Percentiles rank a stretch among this genome's conserved stretches.
These are phyloP conservation scores for Candida anutae DNA, from an alignment of 1,139 yeast species.

Conservation along the genomic window DNA sequence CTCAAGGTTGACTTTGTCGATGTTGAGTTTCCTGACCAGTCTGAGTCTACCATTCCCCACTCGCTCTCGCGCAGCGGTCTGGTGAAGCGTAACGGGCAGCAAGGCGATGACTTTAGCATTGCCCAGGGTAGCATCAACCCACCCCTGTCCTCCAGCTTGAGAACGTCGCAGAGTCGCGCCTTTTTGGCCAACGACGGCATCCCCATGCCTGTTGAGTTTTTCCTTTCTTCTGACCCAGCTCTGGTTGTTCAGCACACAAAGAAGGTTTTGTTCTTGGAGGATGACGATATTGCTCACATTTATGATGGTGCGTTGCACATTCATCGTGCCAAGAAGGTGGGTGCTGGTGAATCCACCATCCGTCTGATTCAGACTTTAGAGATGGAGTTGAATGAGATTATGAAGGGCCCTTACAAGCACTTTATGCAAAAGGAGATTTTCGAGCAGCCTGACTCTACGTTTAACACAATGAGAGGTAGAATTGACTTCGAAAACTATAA, in stretches of 20 bases:
- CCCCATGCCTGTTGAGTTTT: conserved; percentile 93
- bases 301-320: conserved; percentile 97
- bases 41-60: too few relatives aligned
- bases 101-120: background rate
- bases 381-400: conserved; percentile 93
- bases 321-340: conserved; percentile 91
- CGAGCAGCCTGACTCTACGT: conserved; percentile 97
- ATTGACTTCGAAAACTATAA: conserved; percentile 76
- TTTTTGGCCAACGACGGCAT: conserved; percentile 85
- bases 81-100: background rate
- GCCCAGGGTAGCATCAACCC: conserved; percentile 5
- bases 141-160: conserved; percentile 43
- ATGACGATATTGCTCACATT: conserved; percentile 97
- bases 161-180: conserved; percentile 91
- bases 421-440: conserved; percentile 98
- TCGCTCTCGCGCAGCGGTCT: conserved; percentile 1
- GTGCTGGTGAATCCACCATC: conserved; percentile 84
- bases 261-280: conserved; percentile 92
- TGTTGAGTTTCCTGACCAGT: conserved; percentile 79
- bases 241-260: conserved; percentile 97
- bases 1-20: conserved; percentile 97
- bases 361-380: conserved; percentile 96
- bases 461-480: conserved; percentile 99
- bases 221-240: conserved; percentile 94
- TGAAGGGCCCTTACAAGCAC: conserved; percentile 95